Conservation (phyloP, 2,329 filamentous ascomycete genomes). For the Colletotrichum caudatum region DNA sequence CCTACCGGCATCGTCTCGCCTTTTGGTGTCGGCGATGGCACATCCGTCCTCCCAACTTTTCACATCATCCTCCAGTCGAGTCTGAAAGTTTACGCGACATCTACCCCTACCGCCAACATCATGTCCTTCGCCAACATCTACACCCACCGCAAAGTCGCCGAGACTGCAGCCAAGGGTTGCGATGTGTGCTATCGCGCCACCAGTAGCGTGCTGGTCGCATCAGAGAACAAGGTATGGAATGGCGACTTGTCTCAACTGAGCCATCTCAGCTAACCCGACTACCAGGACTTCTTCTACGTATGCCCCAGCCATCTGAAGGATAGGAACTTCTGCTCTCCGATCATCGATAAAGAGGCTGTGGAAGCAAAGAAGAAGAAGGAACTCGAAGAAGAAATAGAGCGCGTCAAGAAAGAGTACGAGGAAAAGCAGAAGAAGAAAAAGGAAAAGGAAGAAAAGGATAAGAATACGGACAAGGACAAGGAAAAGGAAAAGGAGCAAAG, state of each 20-base stretch:
- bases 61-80: background rate
- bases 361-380: slow-evolving; percentile 75
- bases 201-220: slow-evolving; percentile 87
- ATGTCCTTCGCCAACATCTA: slow-evolving; percentile 82
- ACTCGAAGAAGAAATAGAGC: slow-evolving; percentile 72
- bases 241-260: background rate
- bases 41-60: background rate
- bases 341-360: slow-evolving; percentile 75
- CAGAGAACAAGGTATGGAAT: slow-evolving; percentile 81
- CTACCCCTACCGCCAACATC: slow-evolving; percentile 1
- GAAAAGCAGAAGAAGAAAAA: slow-evolving; percentile 77
- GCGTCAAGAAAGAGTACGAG: slow-evolving; percentile 81
- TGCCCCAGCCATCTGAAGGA: slow-evolving; percentile 88
- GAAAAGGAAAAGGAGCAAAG: slow-evolving; percentile 60
- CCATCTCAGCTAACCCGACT: background rate
- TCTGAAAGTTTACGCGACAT: background rate
- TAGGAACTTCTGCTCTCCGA: slow-evolving; percentile 80
- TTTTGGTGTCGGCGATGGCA: background rate
- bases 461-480: slow-evolving; percentile 62
- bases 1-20: background rate
- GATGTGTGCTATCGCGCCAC: slow-evolving; percentile 93
- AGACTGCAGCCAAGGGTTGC: slow-evolving; percentile 85
- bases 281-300: slow-evolving; percentile 88
- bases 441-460: slow-evolving; percentile 73
- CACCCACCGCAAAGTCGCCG: slow-evolving; percentile 87